These are phyloP conservation scores for Aspergillus candidus DNA, from an alignment of 2,329 filamentous ascomycete species.

Conservation along the genomic window DNA sequence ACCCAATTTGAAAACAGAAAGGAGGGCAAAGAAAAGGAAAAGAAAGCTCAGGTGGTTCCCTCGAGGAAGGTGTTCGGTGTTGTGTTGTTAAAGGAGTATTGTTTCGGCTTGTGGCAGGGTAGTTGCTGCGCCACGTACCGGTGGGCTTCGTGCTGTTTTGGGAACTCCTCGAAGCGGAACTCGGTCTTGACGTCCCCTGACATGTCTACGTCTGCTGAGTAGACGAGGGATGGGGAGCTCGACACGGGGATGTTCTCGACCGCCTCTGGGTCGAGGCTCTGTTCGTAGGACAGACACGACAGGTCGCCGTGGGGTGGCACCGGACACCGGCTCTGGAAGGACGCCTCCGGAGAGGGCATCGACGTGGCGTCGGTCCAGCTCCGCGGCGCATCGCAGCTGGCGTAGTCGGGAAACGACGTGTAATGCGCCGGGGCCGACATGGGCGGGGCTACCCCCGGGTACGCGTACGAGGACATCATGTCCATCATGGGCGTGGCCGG, in stretches of 20 bases:
- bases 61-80: conserved; percentile 33
- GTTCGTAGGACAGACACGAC: conserved; percentile 35
- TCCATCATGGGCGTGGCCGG: conserved; percentile 40
- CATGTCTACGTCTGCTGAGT: conserved; percentile 27
- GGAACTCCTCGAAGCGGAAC: no score
- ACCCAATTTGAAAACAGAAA: no score
- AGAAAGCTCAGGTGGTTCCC: no score
- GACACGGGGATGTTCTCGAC: conserved; percentile 25
- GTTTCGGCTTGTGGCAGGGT: conserved; percentile 36
- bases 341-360: conserved; percentile 37
- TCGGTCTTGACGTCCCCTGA: conserved; percentile 8
- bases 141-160: conserved; percentile 35
- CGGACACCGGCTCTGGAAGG: conserved; percentile 29
- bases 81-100: conserved; percentile 40
- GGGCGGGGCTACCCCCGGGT: conserved; percentile 33
- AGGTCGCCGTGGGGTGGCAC: conserved; percentile 30
- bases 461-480: conserved; percentile 34
- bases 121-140: conserved; percentile 39
- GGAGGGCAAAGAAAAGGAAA: no score
- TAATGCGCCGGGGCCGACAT: conserved; percentile 41
- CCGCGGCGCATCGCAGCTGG: conserved; percentile 32
- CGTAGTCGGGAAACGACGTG: conserved; percentile 38
- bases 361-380: conserved; percentile 38
- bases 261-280: conserved; percentile 23
- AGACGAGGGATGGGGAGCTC: conserved; percentile 29